phyloP scores from a whole-genome alignment of 495 filamentous ascomycete species.

The Collariella sp. region DNA sequence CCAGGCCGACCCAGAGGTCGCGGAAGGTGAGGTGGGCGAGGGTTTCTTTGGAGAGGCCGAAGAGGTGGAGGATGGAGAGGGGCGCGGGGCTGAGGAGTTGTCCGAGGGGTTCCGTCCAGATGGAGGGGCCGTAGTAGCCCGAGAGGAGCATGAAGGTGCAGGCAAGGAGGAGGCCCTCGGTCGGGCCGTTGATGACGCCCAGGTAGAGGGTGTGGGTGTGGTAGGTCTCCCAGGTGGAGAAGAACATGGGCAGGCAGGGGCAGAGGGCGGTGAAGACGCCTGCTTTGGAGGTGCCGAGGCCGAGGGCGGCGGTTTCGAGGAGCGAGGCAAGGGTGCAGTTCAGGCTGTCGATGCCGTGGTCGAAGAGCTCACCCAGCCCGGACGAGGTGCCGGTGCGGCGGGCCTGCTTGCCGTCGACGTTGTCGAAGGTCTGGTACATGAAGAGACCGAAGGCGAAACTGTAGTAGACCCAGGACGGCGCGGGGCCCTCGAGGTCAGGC shows the following conservation, averaged over 20 bases:
- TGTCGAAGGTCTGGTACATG: constrained; percentile 99
- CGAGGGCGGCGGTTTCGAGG: constrained; percentile 85
- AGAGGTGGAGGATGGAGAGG: constrained; percentile 17
- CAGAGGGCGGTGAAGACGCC: constrained; percentile 87
- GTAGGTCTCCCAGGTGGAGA: constrained; percentile 99
- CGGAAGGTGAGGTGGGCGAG: constrained; percentile 61
- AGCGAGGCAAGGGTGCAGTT: constrained; percentile 92
- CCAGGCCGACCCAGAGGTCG: constrained; percentile 79
- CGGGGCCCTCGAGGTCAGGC: constrained; percentile 85
- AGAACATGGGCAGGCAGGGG: constrained; percentile 95
- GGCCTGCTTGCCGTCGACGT: constrained; percentile 96
- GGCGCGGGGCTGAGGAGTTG: constrained; percentile 44
- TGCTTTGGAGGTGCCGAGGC: constrained; percentile 66
- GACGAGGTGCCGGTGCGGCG: constrained; percentile 90
- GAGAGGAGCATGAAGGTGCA: constrained; percentile 76
- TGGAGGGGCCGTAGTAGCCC: constrained; percentile 76
- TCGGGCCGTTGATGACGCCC: constrained; percentile 94
- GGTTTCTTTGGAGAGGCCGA: constrained; percentile 41
- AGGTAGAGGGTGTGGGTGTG: constrained; percentile 97
- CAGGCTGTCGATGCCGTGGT: constrained; percentile 95
- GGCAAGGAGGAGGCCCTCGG: constrained; percentile 86
- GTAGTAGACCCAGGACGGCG: constrained; percentile 85
- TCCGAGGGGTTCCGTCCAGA: constrained; percentile 71
- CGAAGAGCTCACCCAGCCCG: constrained; percentile 90
- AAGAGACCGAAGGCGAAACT: constrained; percentile 90